These are phyloP conservation scores for Cicer pinnatifidum DNA, from an alignment of 306 rosid genomes.

Conservation along the genomic window DNA sequence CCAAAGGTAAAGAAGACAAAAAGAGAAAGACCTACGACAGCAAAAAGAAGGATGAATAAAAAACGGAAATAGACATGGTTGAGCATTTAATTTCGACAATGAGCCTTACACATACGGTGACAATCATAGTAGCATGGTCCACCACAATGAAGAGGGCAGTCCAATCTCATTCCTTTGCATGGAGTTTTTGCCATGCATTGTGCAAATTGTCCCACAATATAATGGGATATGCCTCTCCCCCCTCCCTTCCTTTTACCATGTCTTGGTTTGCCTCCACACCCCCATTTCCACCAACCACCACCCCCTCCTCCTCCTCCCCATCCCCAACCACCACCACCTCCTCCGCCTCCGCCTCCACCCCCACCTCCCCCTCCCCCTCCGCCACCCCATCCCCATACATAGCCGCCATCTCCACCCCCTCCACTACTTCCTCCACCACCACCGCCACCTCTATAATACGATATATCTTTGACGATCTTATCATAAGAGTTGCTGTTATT, in stretches of 20 bases:
- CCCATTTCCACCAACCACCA: constrained; percentile 78
- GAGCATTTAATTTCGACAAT: constrained; percentile 50
- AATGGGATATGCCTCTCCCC: constrained; percentile 2
- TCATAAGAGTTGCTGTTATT: constrained; percentile 34
- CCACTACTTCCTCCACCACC: constrained; percentile 33
- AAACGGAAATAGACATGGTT: neutral
- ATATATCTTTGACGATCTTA: constrained; percentile 36
- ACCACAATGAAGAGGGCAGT: constrained; percentile 91
- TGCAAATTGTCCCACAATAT: constrained; percentile 73
- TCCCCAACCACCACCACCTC: constrained; percentile 3
- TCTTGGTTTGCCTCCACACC: constrained; percentile 62
- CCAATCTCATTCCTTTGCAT: constrained; percentile 76
- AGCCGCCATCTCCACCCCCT: constrained; percentile 28
- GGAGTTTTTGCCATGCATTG: constrained; percentile 71
- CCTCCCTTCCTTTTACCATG: constrained; percentile 42
- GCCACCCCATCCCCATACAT: neutral
- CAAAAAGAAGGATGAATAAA: neutral
- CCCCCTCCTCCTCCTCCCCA: constrained; percentile 71
- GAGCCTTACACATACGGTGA: constrained; percentile 82
- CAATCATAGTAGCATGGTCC: constrained; percentile 90
- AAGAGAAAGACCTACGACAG: neutral
- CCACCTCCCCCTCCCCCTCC: constrained; percentile 43
- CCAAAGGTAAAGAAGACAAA: neutral
- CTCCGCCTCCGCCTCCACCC: constrained; percentile 22
- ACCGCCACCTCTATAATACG: neutral